Percentiles rank a stretch among this genome's conserved stretches.
phyloP scores from a whole-genome alignment of 768 basidiomycete species.

The Infundibulicybe gibba region DNA sequence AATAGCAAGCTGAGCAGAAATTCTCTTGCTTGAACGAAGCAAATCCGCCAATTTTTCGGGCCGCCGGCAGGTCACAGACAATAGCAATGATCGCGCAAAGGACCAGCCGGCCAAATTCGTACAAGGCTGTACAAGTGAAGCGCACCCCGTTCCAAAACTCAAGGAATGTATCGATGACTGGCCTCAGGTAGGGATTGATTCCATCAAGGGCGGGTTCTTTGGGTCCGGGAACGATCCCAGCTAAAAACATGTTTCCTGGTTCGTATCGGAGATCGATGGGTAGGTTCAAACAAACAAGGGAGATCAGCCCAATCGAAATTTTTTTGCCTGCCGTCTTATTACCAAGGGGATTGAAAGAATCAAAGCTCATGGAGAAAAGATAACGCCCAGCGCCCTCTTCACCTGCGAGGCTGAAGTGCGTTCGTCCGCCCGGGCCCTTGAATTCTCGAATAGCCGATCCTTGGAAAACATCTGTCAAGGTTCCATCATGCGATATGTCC shows the following conservation, averaged over 20 bases:
- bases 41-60: slow-evolving; percentile 19
- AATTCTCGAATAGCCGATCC: slow-evolving; percentile 16
- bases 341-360: background rate
- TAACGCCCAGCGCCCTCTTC: background rate
- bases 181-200: slow-evolving; percentile 20
- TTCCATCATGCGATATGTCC: slow-evolving; percentile 1
- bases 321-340: slow-evolving; percentile 7
- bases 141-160: slow-evolving; percentile 9
- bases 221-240: slow-evolving; percentile 31
- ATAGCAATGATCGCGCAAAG: slow-evolving; percentile 11
- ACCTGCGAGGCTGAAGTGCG: background rate
- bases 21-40: slow-evolving; percentile 5
- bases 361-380: background rate
- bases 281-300: slow-evolving; percentile 31
- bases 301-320: slow-evolving; percentile 24
- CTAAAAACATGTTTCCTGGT: slow-evolving; percentile 29
- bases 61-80: slow-evolving; percentile 24
- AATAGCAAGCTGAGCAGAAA: slow-evolving; percentile 7
- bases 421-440: slow-evolving; percentile 11
- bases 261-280: slow-evolving; percentile 23
- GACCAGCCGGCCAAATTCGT: slow-evolving; percentile 4
- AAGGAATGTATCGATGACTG: slow-evolving; percentile 21
- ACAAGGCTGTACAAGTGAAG: slow-evolving; percentile 4
- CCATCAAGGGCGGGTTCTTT: slow-evolving; percentile 19
- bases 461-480: slow-evolving; percentile 21